Evolutionary conservation across 768 basidiomycete species (phyloP).

Genomic region (Clitopilus passeckerianus): DNA sequence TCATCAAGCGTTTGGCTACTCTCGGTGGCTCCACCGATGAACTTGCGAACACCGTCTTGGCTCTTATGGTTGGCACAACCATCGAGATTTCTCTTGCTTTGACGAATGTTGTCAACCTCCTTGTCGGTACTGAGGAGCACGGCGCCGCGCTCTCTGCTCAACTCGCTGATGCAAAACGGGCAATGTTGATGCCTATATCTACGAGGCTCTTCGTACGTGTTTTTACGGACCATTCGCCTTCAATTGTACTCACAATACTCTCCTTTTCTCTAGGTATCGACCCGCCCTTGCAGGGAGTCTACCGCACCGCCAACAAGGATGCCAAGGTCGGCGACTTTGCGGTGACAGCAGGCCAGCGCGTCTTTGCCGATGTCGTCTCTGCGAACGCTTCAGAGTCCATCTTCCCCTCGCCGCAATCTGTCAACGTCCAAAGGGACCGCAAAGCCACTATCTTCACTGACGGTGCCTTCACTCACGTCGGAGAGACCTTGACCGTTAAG

Average conservation of each 20-base stretch:
- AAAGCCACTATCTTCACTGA: constrained; percentile 45
- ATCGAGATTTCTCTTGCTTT: constrained; percentile 66
- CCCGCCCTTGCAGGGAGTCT: constrained; percentile 67
- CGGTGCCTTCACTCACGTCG: constrained; percentile 35
- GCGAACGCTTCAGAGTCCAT: constrained; percentile 47
- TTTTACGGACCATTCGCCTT: neutral
- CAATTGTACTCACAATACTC: neutral
- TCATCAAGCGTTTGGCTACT: constrained; percentile 53
- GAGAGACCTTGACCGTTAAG: constrained; percentile 54
- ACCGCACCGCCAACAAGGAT: constrained; percentile 51
- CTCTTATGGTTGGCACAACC: constrained; percentile 61
- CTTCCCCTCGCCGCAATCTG: constrained; percentile 41
- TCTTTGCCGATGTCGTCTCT: constrained; percentile 59
- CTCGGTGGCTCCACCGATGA: constrained; percentile 55
- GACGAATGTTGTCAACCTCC: constrained; percentile 62
- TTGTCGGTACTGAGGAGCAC: constrained; percentile 45
- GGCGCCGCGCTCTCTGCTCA: constrained; percentile 29
- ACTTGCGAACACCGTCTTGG: constrained; percentile 65
- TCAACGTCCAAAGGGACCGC: constrained; percentile 41
- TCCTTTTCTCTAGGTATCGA: constrained; percentile 47
- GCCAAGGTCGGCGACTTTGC: constrained; percentile 34
- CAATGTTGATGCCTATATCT: constrained; percentile 49
- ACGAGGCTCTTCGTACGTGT: constrained; percentile 65
- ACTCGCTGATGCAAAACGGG: constrained; percentile 25
- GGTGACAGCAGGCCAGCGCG: constrained; percentile 41